These are phyloP conservation scores for Aspergillus baeticus DNA, from an alignment of 495 filamentous ascomycete species.

Conservation along the genomic window DNA sequence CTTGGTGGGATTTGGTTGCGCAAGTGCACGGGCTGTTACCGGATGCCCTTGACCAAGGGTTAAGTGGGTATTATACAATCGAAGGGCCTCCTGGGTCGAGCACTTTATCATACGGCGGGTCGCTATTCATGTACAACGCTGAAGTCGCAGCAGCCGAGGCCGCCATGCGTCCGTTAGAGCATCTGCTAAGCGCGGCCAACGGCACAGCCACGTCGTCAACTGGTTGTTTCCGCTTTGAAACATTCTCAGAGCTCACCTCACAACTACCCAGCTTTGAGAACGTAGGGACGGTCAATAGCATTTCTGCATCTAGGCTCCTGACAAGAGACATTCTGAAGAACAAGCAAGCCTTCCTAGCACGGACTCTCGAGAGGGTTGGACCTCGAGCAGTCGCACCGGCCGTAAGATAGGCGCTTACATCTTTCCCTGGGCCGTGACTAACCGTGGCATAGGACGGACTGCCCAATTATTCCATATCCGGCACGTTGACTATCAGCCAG, in stretches of 20 bases:
- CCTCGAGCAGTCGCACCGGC: not conserved
- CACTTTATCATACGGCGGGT: not conserved
- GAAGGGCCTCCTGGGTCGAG: not conserved
- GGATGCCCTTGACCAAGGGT: slow-evolving; percentile 5
- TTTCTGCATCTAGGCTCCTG: slow-evolving; percentile 1
- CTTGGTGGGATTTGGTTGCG: slow-evolving; percentile 4
- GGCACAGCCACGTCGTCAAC: too few species aligned
- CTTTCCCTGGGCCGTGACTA: too few species aligned
- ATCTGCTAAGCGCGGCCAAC: too few species aligned
- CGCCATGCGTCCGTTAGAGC: too few species aligned
- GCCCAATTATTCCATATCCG: slow-evolving; percentile 9
- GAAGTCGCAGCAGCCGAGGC: too few species aligned
- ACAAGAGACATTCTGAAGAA: not conserved
- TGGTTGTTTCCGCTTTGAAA: too few species aligned
- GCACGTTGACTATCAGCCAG: slow-evolving; percentile 13
- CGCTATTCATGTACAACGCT: too few species aligned
- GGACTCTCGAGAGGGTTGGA: not conserved
- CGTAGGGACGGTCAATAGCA: not conserved
- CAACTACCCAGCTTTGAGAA: not conserved
- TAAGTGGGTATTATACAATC: slow-evolving; percentile 10
- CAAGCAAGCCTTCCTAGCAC: too few species aligned
- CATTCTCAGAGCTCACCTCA: too few species aligned
- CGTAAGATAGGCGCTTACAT: too few species aligned
- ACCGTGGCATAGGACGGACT: slow-evolving; percentile 1
- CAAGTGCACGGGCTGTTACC: not conserved